Base-by-base conservation (phyloP, 73 alveolate species). In the Paramecium pentaurelia region DNA sequence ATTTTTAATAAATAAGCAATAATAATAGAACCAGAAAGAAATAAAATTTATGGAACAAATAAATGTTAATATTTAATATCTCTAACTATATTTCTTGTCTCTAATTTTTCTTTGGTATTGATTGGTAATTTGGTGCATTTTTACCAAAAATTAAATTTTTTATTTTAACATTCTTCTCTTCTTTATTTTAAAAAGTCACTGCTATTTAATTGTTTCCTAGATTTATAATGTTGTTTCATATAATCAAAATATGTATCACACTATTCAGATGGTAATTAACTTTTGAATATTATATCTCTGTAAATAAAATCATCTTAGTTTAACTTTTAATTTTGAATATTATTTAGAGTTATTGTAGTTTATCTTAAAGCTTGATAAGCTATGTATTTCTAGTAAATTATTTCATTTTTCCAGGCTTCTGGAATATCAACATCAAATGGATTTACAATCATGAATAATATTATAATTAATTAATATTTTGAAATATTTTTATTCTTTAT, bases 331-430 rank as follows among this genome's bases (percentile, higher is more conserved):
- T 49, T 42, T 16, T 44, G 51, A 18, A 49, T 49, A 36, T 80
- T 40, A 27, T 42, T 80, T 1, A 80, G 71, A 7, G 91, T 80
- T 2, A 2, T 5, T 27, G 71, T 47, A 9, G 44, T 27, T 25
- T 80, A 20, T 47, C 47, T 80, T 49, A 47, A 28, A 9, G 91
- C n/a, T 32, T n/a, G 14, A 49, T 6, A 80, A 6, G 91, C 71
- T 3, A 80, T 80, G 10, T 25, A 25, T 49, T 80, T 45, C 45
- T 80, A 49, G 4, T 80, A 80, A 45, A 36, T 44, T 22, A 80
- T 80, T 80, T 80, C 91, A 28, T 80, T 80, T 27, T 80, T 44
- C 91, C 91, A 80, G 16, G 91, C 91, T 20, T 80, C 91, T 36
- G 87, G 87, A 16, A 73, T 37, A 34, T 73, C 87, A 27, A 68